phyloP scores from a whole-genome alignment of 2,329 filamentous ascomycete species.

The Periconia macrospinosa region DNA sequence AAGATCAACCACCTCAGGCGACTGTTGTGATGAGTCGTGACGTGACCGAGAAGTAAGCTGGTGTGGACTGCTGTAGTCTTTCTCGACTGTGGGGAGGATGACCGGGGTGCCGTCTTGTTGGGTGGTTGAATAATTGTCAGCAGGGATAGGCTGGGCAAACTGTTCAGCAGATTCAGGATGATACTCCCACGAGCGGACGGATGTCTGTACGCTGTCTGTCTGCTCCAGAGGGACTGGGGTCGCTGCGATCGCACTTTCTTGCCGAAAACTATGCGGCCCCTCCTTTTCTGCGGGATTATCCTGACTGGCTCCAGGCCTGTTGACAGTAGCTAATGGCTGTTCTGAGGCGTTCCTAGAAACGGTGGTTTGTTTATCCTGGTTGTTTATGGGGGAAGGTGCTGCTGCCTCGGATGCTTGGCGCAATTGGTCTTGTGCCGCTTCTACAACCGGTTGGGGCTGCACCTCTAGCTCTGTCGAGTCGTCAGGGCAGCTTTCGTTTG shows the following conservation, averaged over 20 bases:
- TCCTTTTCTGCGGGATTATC: too few relatives aligned
- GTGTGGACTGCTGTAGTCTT: slow-evolving; percentile 1
- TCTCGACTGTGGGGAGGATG: slow-evolving; percentile 20
- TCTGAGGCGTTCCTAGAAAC: too few relatives aligned
- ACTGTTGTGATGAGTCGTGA: slow-evolving; percentile 38
- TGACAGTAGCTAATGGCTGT: too few relatives aligned
- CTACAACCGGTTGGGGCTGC: too few relatives aligned
- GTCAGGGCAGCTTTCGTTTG: too few relatives aligned
- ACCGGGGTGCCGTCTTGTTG: slow-evolving; percentile 19
- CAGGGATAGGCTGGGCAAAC: slow-evolving; percentile 27
- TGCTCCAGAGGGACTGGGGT: background rate
- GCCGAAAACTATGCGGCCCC: too few relatives aligned
- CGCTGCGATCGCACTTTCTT: background rate
- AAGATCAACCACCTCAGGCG: slow-evolving; percentile 14
- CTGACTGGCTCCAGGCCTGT: too few relatives aligned
- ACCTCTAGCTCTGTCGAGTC: too few relatives aligned
- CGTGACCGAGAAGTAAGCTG: slow-evolving; percentile 19
- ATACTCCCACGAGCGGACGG: background rate
- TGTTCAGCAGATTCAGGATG: slow-evolving; percentile 12
- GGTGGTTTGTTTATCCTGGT: too few relatives aligned
- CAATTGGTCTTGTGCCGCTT: too few relatives aligned
- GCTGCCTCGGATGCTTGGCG: too few relatives aligned
- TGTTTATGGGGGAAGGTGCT: too few relatives aligned
- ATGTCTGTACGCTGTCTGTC: background rate
- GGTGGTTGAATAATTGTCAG: slow-evolving; percentile 15